These are phyloP conservation scores for Hirschfeldia incana DNA, from an alignment of 345 rosid genomes.

Conservation along the genomic window DNA sequence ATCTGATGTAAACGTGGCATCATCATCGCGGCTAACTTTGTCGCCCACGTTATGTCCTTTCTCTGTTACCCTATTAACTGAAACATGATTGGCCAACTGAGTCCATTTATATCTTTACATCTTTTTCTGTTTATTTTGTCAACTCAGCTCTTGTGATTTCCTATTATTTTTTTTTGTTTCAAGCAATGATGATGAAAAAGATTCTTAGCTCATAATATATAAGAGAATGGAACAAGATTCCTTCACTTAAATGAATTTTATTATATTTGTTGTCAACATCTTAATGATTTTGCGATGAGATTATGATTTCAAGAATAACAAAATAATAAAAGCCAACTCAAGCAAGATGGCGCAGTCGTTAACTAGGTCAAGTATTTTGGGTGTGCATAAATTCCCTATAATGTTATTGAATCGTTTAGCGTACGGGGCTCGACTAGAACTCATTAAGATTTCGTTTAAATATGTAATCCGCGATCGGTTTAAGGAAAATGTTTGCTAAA, in stretches of 20 bases:
- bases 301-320: neutral
- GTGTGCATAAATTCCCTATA: neutral
- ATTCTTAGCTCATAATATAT: neutral
- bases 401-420: neutral
- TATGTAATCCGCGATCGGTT: too few relatives aligned
- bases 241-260: neutral
- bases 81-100: slow-evolving; percentile 35
- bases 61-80: slow-evolving; percentile 7
- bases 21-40: slow-evolving; percentile 27
- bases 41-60: slow-evolving; percentile 30
- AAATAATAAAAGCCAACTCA: neutral
- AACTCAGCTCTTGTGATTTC: slow-evolving; percentile 10
- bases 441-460: too few relatives aligned
- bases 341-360: neutral
- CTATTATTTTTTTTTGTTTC: neutral
- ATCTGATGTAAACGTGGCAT: slow-evolving; percentile 28
- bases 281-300: neutral
- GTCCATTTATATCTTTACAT: slow-evolving; percentile 17
- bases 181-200: slow-evolving; percentile 2
- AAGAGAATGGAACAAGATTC: neutral
- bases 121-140: neutral
- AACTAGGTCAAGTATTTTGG: neutral
- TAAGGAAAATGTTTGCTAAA: neutral
- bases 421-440: neutral
- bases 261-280: neutral